A percentile compares a stretch with the other conserved stretches of the same genome.
Conservation (phyloP, 768 basidiomycete genomes). For the Suillus paluster region DNA sequence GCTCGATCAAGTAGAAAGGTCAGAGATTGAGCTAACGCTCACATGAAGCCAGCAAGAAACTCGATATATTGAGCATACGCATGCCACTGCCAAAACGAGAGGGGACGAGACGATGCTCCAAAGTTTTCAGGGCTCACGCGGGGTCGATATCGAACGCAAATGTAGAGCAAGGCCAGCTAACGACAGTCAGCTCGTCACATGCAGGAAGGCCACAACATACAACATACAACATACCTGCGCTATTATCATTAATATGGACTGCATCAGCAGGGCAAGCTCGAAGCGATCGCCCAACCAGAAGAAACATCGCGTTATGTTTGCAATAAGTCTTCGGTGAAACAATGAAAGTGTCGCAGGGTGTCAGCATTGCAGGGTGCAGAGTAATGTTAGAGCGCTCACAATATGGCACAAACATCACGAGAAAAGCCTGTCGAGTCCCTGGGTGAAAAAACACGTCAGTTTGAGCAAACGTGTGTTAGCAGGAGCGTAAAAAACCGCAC, state of each 20-base stretch:
- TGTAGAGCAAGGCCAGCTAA: constrained; percentile 78
- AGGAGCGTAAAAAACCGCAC: constrained; percentile 38
- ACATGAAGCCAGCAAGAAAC: constrained; percentile 83
- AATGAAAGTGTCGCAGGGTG: constrained; percentile 15
- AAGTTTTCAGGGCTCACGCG: constrained; percentile 60
- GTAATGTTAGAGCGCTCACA: constrained; percentile 46
- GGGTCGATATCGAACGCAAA: constrained; percentile 78
- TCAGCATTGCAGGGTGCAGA: constrained; percentile 14
- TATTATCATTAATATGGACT: constrained; percentile 84
- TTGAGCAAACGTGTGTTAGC: constrained; percentile 9
- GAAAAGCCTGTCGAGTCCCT: constrained; percentile 90
- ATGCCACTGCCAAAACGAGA: constrained; percentile 88
- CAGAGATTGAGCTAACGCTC: constrained; percentile 14
- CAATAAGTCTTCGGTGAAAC: constrained; percentile 57
- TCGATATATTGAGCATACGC: constrained; percentile 80
- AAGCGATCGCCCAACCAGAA: constrained; percentile 87
- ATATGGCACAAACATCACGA: constrained; percentile 82
- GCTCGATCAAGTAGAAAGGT: constrained; percentile 13
- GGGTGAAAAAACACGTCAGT: constrained; percentile 9
- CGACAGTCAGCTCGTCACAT: constrained; percentile 20
- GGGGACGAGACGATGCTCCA: constrained; percentile 63
- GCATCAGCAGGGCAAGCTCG: constrained; percentile 76
- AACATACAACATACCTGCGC: constrained; percentile 61
- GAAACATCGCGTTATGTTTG: constrained; percentile 88
- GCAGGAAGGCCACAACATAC: background rate